Evolutionary conservation across 768 basidiomycete genomes (phyloP).

Genomic region (Trametes coccinea): DNA sequence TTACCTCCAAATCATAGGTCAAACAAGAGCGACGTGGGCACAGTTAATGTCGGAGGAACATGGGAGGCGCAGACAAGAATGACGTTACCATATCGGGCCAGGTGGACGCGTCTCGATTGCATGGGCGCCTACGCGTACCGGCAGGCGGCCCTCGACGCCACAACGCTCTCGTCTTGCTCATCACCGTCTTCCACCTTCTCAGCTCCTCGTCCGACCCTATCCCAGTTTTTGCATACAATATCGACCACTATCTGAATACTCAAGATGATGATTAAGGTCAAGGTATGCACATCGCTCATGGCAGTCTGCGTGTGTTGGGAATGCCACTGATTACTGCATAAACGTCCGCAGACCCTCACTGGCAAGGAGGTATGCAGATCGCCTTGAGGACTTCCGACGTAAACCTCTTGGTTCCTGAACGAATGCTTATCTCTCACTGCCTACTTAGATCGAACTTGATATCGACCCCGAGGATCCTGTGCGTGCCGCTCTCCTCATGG

Average conservation of each 20-base stretch:
- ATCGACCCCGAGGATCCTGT: slow-evolving; percentile 90
- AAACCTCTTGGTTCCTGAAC: not conserved
- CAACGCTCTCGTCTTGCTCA: slow-evolving; percentile 8
- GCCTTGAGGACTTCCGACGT: not conserved
- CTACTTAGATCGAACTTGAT: slow-evolving; percentile 83
- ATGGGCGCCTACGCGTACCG: slow-evolving; percentile 15
- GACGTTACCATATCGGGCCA: slow-evolving; percentile 17
- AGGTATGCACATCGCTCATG: slow-evolving; percentile 46
- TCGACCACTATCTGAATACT: not conserved
- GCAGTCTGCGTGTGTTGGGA: not conserved
- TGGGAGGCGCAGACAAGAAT: not conserved
- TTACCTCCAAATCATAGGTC: no score
- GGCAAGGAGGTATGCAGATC: slow-evolving; percentile 81
- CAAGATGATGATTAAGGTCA: slow-evolving; percentile 86
- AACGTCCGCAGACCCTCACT: slow-evolving; percentile 73
- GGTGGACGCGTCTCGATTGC: slow-evolving; percentile 12
- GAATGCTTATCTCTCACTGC: not conserved
- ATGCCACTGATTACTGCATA: slow-evolving; percentile 6
- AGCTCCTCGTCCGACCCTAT: no score
- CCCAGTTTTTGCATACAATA: no score
- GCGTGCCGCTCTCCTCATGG: slow-evolving; percentile 21
- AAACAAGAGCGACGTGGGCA: not conserved
- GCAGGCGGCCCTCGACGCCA: slow-evolving; percentile 8
- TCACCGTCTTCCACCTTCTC: not conserved
- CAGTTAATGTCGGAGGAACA: slow-evolving; percentile 12